phyloP scores from a whole-genome alignment of 768 basidiomycete species.

The Tylopilus subfusipes region DNA sequence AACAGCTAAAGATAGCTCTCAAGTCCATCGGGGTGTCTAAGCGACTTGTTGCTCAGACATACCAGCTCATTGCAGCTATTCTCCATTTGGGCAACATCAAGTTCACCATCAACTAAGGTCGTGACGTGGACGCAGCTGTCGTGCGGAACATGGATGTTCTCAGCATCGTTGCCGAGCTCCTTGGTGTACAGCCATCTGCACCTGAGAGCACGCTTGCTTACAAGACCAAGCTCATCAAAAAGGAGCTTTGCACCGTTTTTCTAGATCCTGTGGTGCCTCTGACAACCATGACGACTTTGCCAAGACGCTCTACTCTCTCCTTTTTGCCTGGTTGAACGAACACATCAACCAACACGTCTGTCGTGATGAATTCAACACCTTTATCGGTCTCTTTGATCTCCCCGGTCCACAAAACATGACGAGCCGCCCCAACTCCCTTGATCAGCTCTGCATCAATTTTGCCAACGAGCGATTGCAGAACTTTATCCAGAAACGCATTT shows the following conservation, averaged over 20 bases:
- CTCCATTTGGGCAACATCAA: slow-evolving; percentile 95
- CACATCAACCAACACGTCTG: slow-evolving; percentile 94
- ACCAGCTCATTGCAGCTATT: slow-evolving; percentile 92
- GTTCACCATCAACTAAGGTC: slow-evolving; percentile 76
- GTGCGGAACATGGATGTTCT: slow-evolving; percentile 83
- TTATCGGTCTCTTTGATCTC: slow-evolving; percentile 91
- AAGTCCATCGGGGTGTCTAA: slow-evolving; percentile 94
- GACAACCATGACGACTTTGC: slow-evolving; percentile 94
- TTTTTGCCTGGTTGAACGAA: slow-evolving; percentile 96
- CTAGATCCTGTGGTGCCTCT: slow-evolving; percentile 87
- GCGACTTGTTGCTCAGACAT: slow-evolving; percentile 91
- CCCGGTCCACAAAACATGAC: slow-evolving; percentile 91
- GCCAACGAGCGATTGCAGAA: slow-evolving; percentile 89
- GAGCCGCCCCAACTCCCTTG: slow-evolving; percentile 85
- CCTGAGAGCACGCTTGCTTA: slow-evolving; percentile 84
- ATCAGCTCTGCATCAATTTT: slow-evolving; percentile 96
- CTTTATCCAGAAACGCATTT: slow-evolving; percentile 64
- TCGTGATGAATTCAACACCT: slow-evolving; percentile 87
- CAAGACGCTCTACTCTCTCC: slow-evolving; percentile 86
- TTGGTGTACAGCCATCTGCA: slow-evolving; percentile 71
- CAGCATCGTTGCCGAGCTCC: slow-evolving; percentile 84
- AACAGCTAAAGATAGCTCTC: slow-evolving; percentile 91
- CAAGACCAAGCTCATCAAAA: slow-evolving; percentile 89
- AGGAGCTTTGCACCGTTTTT: slow-evolving; percentile 96
- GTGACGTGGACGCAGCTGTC: slow-evolving; percentile 90